Conservation (phyloP, 108 stramenopile genomes). For the Fistulifera solaris region DNA sequence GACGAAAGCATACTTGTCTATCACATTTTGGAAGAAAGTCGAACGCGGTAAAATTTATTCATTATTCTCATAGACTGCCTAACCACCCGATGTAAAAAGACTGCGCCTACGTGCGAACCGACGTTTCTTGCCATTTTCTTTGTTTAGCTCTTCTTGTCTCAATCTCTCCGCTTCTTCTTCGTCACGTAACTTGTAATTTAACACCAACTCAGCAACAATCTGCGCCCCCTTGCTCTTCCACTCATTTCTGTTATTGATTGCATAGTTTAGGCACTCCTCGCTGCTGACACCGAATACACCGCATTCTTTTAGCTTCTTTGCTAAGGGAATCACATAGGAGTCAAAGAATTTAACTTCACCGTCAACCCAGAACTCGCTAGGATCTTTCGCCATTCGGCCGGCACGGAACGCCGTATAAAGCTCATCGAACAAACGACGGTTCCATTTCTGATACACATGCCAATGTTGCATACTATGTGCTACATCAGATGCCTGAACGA, state of each 20-base stretch:
- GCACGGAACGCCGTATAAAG: conserved; percentile 5
- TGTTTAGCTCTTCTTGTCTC: no score
- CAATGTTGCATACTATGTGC: conserved; percentile 12
- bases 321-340: conserved; percentile 7
- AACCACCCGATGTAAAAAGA: no score
- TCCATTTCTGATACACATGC: conserved; percentile 14
- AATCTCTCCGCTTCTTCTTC: no score
- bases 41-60: no score
- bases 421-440: conserved; percentile 12
- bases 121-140: no score
- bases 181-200: not conserved
- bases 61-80: no score
- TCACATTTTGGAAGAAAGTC: no score
- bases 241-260: conserved; percentile 12
- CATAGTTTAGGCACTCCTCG: conserved; percentile 18
- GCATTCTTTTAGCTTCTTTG: conserved; percentile 26
- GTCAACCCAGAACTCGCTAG: conserved; percentile 17
- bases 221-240: conserved; percentile 22
- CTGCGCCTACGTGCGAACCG: no score
- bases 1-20: no score
- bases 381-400: conserved; percentile 6
- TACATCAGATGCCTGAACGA: conserved; percentile 8
- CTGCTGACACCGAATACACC: conserved; percentile 25
- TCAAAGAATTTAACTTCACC: conserved; percentile 22
- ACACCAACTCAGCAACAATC: conserved; percentile 10